phyloP scores from a whole-genome alignment of 2,329 filamentous ascomycete genomes.

The Exophiala dermatitidis region DNA sequence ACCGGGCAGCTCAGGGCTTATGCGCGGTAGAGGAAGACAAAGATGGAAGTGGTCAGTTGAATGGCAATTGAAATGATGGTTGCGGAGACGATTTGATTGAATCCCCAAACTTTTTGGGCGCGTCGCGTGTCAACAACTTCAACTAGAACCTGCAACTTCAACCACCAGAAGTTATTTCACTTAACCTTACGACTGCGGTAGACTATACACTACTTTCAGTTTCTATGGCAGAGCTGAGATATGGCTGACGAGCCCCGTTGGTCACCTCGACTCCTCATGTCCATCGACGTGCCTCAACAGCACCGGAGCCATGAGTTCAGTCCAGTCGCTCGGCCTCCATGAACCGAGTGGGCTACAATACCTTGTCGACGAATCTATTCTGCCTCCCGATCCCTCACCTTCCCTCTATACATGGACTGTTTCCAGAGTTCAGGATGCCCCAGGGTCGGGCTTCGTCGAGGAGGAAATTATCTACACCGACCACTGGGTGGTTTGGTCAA shows the following conservation, averaged over 20 bases:
- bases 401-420: constrained; percentile 63
- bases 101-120: constrained; percentile 3
- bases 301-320: constrained; percentile 63
- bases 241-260: constrained; percentile 4
- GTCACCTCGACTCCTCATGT: constrained; percentile 10
- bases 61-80: background rate
- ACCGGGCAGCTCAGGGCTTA: background rate
- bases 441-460: constrained; percentile 45
- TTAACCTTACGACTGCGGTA: background rate
- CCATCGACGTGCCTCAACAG: constrained; percentile 4
- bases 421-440: constrained; percentile 37
- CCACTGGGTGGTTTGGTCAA: constrained; percentile 78
- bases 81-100: background rate
- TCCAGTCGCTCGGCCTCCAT: constrained; percentile 86
- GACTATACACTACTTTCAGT: background rate
- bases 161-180: background rate
- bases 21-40: background rate
- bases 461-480: constrained; percentile 76
- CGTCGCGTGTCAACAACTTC: constrained; percentile 4
- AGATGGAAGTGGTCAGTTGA: background rate
- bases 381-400: constrained; percentile 59
- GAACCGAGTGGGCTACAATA: constrained; percentile 76
- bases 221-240: constrained; percentile 5
- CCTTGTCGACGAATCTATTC: constrained; percentile 70
- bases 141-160: background rate